Evolutionary conservation across 305 asterid species (phyloP).

Genomic region (Euphrasia arctica): DNA sequence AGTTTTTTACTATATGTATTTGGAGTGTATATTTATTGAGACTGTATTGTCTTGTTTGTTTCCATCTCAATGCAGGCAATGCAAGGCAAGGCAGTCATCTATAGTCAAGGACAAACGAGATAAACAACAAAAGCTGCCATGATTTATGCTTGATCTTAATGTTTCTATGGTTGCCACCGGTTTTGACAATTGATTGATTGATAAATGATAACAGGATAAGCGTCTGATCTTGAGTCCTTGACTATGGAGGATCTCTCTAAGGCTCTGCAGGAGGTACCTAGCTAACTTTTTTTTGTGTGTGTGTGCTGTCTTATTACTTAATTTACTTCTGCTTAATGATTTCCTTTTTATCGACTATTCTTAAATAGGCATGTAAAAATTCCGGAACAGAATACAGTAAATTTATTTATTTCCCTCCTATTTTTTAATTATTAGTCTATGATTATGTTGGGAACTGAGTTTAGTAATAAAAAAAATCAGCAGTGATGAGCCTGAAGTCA

Average conservation of each 20-base stretch:
- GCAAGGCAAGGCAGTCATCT: constrained; percentile 86
- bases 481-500: too few relatives aligned
- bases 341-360: not conserved
- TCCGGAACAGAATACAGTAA: too few relatives aligned
- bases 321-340: not conserved
- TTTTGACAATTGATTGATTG: constrained; percentile 22
- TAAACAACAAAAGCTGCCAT: constrained; percentile 81
- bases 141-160: constrained; percentile 14
- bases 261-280: constrained; percentile 45
- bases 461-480: too few relatives aligned
- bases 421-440: constrained; percentile 24
- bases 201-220: constrained; percentile 56
- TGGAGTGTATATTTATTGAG: constrained; percentile 2
- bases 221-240: constrained; percentile 66
- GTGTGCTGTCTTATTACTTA: too few relatives aligned
- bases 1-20: not conserved
- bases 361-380: not conserved
- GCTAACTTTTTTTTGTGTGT: not conserved
- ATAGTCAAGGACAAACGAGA: constrained; percentile 85
- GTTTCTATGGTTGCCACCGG: constrained; percentile 14
- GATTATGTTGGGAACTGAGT: too few relatives aligned
- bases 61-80: constrained; percentile 55
- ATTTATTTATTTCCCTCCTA: not conserved
- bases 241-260: constrained; percentile 84
- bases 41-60: not conserved